phyloP scores from a whole-genome alignment of 2,329 filamentous ascomycete species.

The Alternaria sp. region DNA sequence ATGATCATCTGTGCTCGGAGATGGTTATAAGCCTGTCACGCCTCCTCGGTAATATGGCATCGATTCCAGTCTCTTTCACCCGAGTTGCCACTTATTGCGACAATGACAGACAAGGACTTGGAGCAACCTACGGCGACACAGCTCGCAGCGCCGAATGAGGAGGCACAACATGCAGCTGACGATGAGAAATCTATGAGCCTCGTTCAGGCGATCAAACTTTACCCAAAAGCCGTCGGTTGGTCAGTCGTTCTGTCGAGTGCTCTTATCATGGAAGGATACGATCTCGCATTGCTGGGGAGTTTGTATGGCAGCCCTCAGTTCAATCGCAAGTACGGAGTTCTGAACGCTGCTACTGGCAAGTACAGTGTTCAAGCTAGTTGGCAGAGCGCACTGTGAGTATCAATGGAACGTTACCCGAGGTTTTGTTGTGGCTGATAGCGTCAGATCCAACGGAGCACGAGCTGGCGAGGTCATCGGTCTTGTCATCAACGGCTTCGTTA shows the following conservation, averaged over 20 bases:
- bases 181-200: constrained; percentile 61
- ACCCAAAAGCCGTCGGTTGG: constrained; percentile 85
- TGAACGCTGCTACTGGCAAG: constrained; percentile 43
- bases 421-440: neutral
- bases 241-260: constrained; percentile 82
- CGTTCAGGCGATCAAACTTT: constrained; percentile 75
- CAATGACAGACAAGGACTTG: constrained; percentile 29
- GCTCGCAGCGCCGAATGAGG: constrained; percentile 27
- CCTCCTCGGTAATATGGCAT: neutral
- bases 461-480: constrained; percentile 53
- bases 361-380: constrained; percentile 50
- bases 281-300: constrained; percentile 78
- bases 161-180: constrained; percentile 48
- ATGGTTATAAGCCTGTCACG: constrained; percentile 17
- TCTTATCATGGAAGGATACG: constrained; percentile 89
- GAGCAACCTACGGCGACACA: constrained; percentile 18
- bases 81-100: constrained; percentile 2
- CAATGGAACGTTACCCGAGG: neutral
- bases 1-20: constrained; percentile 22
- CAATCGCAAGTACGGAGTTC: constrained; percentile 51
- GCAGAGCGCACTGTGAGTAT: constrained; percentile 50
- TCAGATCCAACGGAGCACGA: constrained; percentile 51
- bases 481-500: constrained; percentile 53
- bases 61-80: neutral
- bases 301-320: constrained; percentile 64